Evolutionary conservation across 1,284 basidiomycete species (phyloP).

Genomic region (Rugosomyces carneus): DNA sequence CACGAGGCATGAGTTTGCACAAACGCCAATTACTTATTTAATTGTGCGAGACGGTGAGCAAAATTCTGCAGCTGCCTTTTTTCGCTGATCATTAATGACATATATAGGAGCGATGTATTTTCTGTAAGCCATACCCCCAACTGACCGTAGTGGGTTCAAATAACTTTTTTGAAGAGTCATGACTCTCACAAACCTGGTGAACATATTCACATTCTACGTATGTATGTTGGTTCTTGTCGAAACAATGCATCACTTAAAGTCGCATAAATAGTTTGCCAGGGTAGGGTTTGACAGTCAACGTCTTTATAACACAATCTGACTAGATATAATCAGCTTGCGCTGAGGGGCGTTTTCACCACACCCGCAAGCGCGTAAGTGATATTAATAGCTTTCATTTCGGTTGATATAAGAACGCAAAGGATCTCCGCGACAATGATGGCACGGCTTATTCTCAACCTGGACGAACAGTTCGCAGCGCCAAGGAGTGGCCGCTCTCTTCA

Average conservation of each 20-base stretch:
- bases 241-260: neutral
- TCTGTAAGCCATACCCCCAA: neutral
- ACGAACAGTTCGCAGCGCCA: neutral
- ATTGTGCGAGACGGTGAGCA: neutral
- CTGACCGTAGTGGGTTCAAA: no score
- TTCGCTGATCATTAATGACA: neutral
- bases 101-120: neutral
- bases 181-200: neutral
- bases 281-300: neutral
- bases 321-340: neutral
- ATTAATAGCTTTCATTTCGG: neutral
- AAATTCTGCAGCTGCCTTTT: neutral
- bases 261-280: neutral
- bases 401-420: no score
- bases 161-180: neutral
- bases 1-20: neutral
- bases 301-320: neutral
- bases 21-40: neutral
- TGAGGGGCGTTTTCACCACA: neutral
- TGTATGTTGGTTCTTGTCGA: neutral
- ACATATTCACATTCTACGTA: slow-evolving; percentile 4
- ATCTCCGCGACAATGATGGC: neutral
- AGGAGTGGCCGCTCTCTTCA: neutral
- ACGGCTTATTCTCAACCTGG: neutral
- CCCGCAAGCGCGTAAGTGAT: neutral